Evolutionary conservation across 331 rosid species (phyloP).

Genomic region (Rhamnella rubrinervis): DNA sequence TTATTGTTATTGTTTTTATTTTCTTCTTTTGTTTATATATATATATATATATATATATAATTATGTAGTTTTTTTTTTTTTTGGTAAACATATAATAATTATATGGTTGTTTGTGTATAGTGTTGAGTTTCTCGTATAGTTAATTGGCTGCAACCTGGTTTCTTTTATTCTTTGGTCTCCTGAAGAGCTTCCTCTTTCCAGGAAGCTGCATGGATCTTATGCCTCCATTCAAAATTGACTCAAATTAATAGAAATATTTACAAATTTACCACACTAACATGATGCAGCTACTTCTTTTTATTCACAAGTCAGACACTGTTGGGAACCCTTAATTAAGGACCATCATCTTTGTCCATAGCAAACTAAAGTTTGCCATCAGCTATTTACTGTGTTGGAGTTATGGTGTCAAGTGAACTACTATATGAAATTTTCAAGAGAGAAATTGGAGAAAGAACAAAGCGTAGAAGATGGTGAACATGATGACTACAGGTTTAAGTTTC

Average conservation of each 20-base stretch:
- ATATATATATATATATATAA: too few species aligned
- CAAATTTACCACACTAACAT: not conserved
- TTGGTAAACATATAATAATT: too few species aligned
- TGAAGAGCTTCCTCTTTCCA: slow-evolving; percentile 31
- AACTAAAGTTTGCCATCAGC: slow-evolving; percentile 6
- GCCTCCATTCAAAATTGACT: not conserved
- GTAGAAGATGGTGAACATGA: too few species aligned
- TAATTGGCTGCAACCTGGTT: slow-evolving; percentile 15
- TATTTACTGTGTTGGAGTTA: not conserved
- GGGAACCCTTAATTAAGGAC: too few species aligned
- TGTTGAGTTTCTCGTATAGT: not conserved
- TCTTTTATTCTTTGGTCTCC: too few species aligned
- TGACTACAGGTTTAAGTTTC: too few species aligned
- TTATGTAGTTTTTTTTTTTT: too few species aligned
- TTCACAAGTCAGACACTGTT: too few species aligned
- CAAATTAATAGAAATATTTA: not conserved
- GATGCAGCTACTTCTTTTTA: too few species aligned
- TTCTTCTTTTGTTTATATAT: not conserved
- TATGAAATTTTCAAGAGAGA: too few species aligned
- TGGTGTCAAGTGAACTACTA: not conserved
- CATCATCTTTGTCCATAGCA: slow-evolving; percentile 1
- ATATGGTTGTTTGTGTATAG: not conserved
- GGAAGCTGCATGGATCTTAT: slow-evolving; percentile 31
- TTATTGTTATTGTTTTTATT: not conserved
- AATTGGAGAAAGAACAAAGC: too few species aligned